Percentiles rank a stretch among this genome's conserved stretches.
Evolutionary conservation across 2,329 filamentous ascomycete species (phyloP).

Genomic region (Coniochaeta hoffmannii): DNA sequence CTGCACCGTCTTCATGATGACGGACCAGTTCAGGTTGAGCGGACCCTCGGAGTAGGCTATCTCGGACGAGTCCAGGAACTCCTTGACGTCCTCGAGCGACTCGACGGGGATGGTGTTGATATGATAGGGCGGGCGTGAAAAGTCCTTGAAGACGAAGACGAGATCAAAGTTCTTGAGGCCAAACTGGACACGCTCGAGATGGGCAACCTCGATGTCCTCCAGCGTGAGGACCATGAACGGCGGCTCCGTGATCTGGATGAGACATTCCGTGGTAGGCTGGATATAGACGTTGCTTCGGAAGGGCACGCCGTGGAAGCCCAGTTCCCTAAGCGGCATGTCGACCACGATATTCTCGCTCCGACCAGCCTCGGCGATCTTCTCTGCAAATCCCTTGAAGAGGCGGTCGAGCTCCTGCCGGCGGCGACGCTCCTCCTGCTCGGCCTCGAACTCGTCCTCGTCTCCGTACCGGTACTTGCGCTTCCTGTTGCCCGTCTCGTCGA

Average conservation of each 20-base stretch:
- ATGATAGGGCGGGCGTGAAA: slow-evolving; percentile 80
- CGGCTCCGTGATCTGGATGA: slow-evolving; percentile 94
- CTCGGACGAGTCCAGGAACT: slow-evolving; percentile 93
- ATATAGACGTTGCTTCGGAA: slow-evolving; percentile 93
- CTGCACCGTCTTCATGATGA: slow-evolving; percentile 98
- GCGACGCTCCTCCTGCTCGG: slow-evolving; percentile 92
- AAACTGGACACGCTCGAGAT: slow-evolving; percentile 92
- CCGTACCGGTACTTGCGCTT: slow-evolving; percentile 97
- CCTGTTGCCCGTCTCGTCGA: slow-evolving; percentile 96
- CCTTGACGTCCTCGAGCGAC: slow-evolving; percentile 88
- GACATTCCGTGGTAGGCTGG: slow-evolving; percentile 91
- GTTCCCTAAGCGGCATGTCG: slow-evolving; percentile 92
- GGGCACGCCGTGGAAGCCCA: slow-evolving; percentile 94
- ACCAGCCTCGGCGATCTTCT: slow-evolving; percentile 94
- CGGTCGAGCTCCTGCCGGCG: slow-evolving; percentile 88
- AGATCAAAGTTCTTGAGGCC: slow-evolving; percentile 98
- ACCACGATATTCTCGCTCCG: slow-evolving; percentile 87
- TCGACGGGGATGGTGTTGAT: slow-evolving; percentile 98
- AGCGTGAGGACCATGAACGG: slow-evolving; percentile 95
- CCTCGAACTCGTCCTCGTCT: slow-evolving; percentile 97
- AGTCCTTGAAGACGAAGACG: slow-evolving; percentile 98
- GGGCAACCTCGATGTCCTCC: slow-evolving; percentile 91
- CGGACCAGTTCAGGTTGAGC: slow-evolving; percentile 96
- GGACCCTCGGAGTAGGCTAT: slow-evolving; percentile 92
- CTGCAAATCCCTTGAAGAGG: slow-evolving; percentile 90